Evolutionary conservation across 2,329 filamentous ascomycete genomes (phyloP).

Genomic region (Hyphodiscus sp.): DNA sequence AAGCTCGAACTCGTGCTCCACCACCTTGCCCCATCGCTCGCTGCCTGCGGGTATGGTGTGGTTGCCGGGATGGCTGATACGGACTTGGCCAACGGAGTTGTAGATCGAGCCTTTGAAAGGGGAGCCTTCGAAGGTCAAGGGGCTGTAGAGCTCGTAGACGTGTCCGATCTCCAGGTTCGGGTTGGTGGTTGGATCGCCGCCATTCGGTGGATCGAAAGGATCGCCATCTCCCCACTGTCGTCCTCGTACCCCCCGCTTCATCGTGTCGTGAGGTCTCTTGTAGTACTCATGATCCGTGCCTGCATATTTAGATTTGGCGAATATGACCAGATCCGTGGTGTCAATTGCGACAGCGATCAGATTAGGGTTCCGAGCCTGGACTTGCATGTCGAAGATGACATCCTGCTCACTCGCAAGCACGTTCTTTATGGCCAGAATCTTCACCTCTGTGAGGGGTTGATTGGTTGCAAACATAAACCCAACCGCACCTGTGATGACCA

Average conservation of each 20-base stretch:
- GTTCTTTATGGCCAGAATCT: conserved; percentile 75
- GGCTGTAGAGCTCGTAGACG: conserved; percentile 79
- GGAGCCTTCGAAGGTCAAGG: conserved; percentile 81
- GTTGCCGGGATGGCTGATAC: conserved; percentile 78
- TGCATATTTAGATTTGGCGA: conserved; percentile 87
- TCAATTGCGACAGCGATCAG: conserved; percentile 81
- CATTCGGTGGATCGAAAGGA: conserved; percentile 33
- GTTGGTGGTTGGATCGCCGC: conserved; percentile 57
- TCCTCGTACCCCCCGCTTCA: conserved; percentile 29
- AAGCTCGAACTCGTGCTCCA: conserved; percentile 88
- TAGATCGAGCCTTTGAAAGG: conserved; percentile 71
- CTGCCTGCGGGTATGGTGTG: conserved; percentile 75
- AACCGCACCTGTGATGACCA: conserved; percentile 78
- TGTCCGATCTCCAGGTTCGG: conserved; percentile 91
- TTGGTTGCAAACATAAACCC: conserved; percentile 89
- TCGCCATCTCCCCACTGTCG: conserved; percentile 27
- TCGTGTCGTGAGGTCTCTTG: conserved; percentile 34
- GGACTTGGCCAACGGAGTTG: conserved; percentile 74
- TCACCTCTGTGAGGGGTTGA: conserved; percentile 74
- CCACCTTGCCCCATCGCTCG: conserved; percentile 81
- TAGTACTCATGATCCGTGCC: conserved; percentile 56
- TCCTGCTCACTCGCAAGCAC: conserved; percentile 92
- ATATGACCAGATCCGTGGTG: conserved; percentile 84
- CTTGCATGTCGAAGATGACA: conserved; percentile 85
- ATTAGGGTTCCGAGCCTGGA: conserved; percentile 87